phyloP scores from a whole-genome alignment of 768 basidiomycete genomes.

The Agrocybe chaxingu region DNA sequence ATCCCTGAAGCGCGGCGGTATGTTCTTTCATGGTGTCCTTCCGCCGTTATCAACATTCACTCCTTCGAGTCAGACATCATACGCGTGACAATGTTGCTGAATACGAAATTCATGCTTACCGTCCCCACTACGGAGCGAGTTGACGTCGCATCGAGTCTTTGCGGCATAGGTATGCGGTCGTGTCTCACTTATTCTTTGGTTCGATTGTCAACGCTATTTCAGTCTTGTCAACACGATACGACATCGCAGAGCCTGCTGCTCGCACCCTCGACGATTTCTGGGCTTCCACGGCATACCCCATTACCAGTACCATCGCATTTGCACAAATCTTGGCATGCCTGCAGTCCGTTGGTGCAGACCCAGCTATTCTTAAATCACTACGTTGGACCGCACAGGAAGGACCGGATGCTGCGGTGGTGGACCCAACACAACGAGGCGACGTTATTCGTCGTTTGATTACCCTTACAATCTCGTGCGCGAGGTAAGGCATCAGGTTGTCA shows the following conservation, averaged over 20 bases:
- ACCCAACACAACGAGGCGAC: slow-evolving; percentile 22
- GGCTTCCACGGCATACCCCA: slow-evolving; percentile 9
- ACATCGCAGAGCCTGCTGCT: slow-evolving; percentile 10
- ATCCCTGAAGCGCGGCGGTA: slow-evolving; percentile 15
- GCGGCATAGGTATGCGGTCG: slow-evolving; percentile 13
- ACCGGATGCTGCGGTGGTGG: slow-evolving; percentile 6
- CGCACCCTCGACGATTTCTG: slow-evolving; percentile 10
- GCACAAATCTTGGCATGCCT: slow-evolving; percentile 33
- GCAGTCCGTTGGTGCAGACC: slow-evolving; percentile 42
- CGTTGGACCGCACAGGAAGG: slow-evolving; percentile 24
- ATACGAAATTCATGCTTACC: slow-evolving; percentile 35
- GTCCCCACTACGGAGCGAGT: slow-evolving; percentile 26
- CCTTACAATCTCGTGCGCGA: slow-evolving; percentile 39
- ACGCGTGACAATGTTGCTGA: slow-evolving; percentile 36
- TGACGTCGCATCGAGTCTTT: slow-evolving; percentile 12
- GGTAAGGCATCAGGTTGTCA: slow-evolving; percentile 31
- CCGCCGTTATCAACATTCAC: background rate
- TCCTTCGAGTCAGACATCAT: slow-evolving; percentile 31
- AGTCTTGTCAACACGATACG: slow-evolving; percentile 1
- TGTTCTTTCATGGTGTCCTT: slow-evolving; percentile 5
- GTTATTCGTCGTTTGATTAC: slow-evolving; percentile 39
- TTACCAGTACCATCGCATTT: slow-evolving; percentile 28
- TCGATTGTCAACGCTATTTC: slow-evolving; percentile 5
- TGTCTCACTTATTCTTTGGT: background rate
- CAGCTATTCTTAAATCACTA: slow-evolving; percentile 28